These are phyloP conservation scores for Nothophytophthora sp. DNA, from an alignment of 352 stramenopile species.

Conservation along the genomic window DNA sequence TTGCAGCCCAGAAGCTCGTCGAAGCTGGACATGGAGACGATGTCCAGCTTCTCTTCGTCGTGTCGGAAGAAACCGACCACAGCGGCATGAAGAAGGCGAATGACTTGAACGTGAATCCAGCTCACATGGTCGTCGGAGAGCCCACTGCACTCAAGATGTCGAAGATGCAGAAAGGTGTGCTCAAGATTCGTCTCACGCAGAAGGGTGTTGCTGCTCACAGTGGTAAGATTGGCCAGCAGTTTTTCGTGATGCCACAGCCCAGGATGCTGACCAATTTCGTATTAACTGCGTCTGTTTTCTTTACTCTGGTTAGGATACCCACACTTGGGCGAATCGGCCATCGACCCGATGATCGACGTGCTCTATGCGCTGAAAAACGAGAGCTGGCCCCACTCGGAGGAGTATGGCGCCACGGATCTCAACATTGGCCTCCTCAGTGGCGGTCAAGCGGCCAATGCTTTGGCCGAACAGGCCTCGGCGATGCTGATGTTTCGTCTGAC, in stretches of 20 bases:
- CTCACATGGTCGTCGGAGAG: constrained; percentile 81
- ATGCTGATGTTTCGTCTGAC: constrained; percentile 91
- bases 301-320: constrained; percentile 55
- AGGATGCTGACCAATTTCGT: background rate
- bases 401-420: constrained; percentile 80
- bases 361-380: constrained; percentile 83
- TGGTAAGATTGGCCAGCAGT: constrained; percentile 23
- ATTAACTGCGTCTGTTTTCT: background rate
- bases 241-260: background rate
- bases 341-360: constrained; percentile 85
- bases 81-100: constrained; percentile 90
- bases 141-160: constrained; percentile 83
- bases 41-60: constrained; percentile 80
- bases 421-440: constrained; percentile 86
- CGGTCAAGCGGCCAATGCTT: constrained; percentile 79
- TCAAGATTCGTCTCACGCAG: constrained; percentile 79
- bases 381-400: constrained; percentile 73
- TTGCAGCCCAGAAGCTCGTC: constrained; percentile 68
- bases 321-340: constrained; percentile 79
- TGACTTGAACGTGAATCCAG: constrained; percentile 65
- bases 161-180: constrained; percentile 86
- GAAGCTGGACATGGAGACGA: constrained; percentile 59
- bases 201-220: constrained; percentile 82
- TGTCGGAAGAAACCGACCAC: constrained; percentile 89
- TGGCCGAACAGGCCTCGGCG: constrained; percentile 82